Conservation (phyloP, 768 basidiomycete species). For the Agaricus blazei region DNA sequence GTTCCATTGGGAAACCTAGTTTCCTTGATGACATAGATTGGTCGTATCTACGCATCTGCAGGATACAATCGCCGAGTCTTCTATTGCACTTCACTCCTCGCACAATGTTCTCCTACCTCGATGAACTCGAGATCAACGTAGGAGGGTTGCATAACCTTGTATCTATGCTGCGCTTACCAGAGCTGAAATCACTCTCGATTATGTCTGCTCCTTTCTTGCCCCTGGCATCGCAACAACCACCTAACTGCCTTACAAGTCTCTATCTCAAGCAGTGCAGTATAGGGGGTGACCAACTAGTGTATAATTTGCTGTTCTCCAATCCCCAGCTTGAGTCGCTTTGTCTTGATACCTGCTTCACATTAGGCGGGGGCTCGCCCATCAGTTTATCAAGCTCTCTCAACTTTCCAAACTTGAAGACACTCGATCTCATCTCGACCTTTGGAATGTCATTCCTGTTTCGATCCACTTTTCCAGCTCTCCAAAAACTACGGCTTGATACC, state of each 20-base stretch:
- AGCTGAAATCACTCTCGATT: constrained; percentile 10
- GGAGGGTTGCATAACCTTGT: neutral
- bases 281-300: neutral
- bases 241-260: neutral
- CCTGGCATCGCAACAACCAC: neutral
- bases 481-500: neutral
- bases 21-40: constrained; percentile 33
- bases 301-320: neutral
- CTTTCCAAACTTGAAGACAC: neutral
- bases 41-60: constrained; percentile 34
- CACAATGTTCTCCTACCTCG: constrained; percentile 27
- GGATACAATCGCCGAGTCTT: constrained; percentile 30
- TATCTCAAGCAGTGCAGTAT: neutral
- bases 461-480: neutral
- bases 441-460: neutral
- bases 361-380: neutral
- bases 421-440: neutral
- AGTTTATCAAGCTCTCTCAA: too few relatives aligned
- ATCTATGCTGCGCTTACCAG: neutral
- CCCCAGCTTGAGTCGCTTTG: constrained; percentile 6
- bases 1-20: constrained; percentile 19
- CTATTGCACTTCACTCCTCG: constrained; percentile 20
- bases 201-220: neutral
- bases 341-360: neutral
- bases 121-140: constrained; percentile 27